Conservation (phyloP, 1,284 basidiomycete genomes). For the Stereum hirsutum region DNA sequence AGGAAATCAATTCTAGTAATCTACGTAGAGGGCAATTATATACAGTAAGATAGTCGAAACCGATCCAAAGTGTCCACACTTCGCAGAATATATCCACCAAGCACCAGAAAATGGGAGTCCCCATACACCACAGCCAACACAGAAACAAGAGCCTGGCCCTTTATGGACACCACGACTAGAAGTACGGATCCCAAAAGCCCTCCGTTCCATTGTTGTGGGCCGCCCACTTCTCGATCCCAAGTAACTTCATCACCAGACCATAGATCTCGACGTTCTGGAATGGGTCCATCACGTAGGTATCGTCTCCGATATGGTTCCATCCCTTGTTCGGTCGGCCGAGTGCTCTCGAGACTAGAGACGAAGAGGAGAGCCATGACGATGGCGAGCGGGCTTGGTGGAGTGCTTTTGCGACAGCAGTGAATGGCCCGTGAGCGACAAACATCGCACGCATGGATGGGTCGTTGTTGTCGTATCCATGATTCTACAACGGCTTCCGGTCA, state of each 20-base stretch:
- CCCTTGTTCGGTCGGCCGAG: conserved; percentile 34
- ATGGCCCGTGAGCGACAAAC: conserved; percentile 86
- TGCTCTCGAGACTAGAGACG: conserved; percentile 18
- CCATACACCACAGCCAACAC: no score
- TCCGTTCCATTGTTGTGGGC: conserved; percentile 69
- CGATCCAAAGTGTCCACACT: no score
- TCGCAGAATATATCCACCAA: no score
- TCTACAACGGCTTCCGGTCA: conserved; percentile 36
- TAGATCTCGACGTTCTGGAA: conserved; percentile 85
- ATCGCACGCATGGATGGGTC: conserved; percentile 77
- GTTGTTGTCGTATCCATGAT: conserved; percentile 79
- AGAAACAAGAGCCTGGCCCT: no score
- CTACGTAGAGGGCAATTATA: no score
- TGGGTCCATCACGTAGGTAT: conserved; percentile 66
- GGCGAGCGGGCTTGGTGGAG: conserved; percentile 27
- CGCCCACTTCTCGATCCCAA: conserved; percentile 51
- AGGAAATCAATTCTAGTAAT: no score
- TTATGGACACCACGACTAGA: no score
- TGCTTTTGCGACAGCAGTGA: conserved; percentile 58
- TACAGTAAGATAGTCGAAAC: no score
- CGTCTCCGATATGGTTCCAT: conserved; percentile 57
- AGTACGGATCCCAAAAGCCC: conserved; percentile 75
- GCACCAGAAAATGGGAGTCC: no score
- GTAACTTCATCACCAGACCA: conserved; percentile 68
- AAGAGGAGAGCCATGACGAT: no score